Conservation (phyloP, 2,329 filamentous ascomycete genomes). For the Ophiostoma australiae region DNA sequence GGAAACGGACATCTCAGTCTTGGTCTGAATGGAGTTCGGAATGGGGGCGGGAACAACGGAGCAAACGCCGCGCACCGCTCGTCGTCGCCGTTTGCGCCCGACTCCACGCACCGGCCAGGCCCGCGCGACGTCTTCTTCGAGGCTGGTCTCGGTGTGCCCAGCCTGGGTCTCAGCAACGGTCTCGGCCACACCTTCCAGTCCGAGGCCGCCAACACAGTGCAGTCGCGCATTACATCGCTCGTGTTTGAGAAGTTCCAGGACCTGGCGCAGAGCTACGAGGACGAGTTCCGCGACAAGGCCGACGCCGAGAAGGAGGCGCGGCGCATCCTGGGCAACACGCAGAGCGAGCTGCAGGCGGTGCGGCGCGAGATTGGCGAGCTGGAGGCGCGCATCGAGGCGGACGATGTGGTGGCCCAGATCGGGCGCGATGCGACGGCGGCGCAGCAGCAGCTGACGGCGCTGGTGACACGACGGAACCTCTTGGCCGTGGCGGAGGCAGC, state of each 20-base stretch:
- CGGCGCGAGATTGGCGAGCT: conserved; percentile 57
- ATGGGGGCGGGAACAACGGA: background rate
- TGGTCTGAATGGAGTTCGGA: no score
- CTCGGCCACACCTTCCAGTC: conserved; percentile 46
- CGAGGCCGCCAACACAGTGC: conserved; percentile 63
- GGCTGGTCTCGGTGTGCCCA: conserved; percentile 34
- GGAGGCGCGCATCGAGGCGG: conserved; percentile 51
- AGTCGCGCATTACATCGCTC: conserved; percentile 63
- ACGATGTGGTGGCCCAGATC: conserved; percentile 49
- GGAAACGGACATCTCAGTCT: no score
- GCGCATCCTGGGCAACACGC: conserved; percentile 60
- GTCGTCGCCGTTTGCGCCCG: conserved; percentile 65
- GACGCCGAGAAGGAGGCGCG: conserved; percentile 63
- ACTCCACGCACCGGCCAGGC: conserved; percentile 52
- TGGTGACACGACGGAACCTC: conserved; percentile 46
- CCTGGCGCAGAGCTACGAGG: conserved; percentile 65
- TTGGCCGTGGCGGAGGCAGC: conserved; percentile 49
- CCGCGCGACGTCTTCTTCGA: conserved; percentile 47
- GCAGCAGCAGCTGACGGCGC: conserved; percentile 36
- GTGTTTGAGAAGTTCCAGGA: conserved; percentile 69
- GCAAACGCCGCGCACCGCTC: conserved; percentile 55
- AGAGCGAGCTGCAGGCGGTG: conserved; percentile 60
- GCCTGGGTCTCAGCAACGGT: background rate
- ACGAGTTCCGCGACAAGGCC: conserved; percentile 70
- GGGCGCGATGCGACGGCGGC: conserved; percentile 47